Evolutionary conservation across 2,329 filamentous ascomycete species (phyloP), one percentile per base, ranked within the genome.

Genomic region (Volutella citrinella): DNA sequence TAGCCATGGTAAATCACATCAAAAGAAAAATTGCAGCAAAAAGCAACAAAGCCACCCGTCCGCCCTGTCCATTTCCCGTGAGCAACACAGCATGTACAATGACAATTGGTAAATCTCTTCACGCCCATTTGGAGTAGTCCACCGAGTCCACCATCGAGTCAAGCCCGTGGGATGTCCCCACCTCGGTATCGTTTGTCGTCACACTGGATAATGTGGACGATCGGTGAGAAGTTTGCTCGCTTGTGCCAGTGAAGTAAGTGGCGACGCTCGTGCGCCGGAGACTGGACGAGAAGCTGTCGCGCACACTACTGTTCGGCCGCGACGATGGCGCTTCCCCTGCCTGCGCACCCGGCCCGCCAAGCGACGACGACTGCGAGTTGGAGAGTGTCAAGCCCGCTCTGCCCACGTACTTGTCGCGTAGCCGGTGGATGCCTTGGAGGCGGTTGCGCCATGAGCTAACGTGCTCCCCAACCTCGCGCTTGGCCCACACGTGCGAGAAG

Each of bases 381-480:
- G 57, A 52, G n/a, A 52, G 42, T 7, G 47, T 48, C 10, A 49
- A 10, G 15, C 40, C 48, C 17, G 42, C 41, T 21, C 48, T 29
- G 3, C 65, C 64, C 3, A 65, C 69, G 47, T 83, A 74, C 39
- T 75, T 78, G 38, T 94, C 87, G 18, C 89, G 80, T 30, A 98
- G 73, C 27, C 80, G 77, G 56, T 84, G 84, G 56, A 98, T 94
- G 57, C 91, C 86, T 30, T 85, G 79, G 10, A 97, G 74, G 30
- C 93, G 81, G 50, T 84, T 87, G 38, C 88, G 81, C 93, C 93
- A 97, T 8, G 87, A 87, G 10, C 88, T 93, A 19, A 93, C 74
- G 54, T 95, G 82, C 58, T 95, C 89, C 36, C 84, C 84, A 6
- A 82, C 84, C 44, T 84, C 78, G 28, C 81, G 75, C 52, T 79